phyloP scores from a whole-genome alignment of 208 protist genomes.

The Leptomonas pyrrhocoris region DNA sequence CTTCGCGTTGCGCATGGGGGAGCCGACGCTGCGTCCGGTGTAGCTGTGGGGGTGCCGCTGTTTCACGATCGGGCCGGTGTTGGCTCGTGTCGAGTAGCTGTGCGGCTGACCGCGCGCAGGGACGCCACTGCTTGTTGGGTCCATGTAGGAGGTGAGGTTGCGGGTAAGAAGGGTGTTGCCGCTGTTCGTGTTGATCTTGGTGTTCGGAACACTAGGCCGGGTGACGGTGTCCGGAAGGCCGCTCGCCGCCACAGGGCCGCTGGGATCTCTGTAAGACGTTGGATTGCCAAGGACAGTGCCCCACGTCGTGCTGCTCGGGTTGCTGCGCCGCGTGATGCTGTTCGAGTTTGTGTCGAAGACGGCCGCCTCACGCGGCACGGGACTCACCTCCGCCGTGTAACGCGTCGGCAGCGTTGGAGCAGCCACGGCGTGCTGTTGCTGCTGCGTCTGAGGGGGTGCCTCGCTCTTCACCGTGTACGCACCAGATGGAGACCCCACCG shows the following conservation, averaged over 20 bases:
- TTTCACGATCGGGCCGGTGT: not conserved
- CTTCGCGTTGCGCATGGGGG: not conserved
- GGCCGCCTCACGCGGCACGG: slow-evolving; percentile 10
- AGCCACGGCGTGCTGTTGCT: not conserved
- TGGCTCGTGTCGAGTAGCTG: slow-evolving; percentile 1
- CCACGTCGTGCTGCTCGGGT: not conserved
- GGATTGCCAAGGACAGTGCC: not conserved
- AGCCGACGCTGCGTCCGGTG: not conserved
- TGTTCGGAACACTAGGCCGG: not conserved
- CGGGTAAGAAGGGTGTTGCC: not conserved
- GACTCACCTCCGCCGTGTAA: not conserved
- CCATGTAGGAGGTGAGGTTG: not conserved
- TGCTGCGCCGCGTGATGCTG: slow-evolving; percentile 9
- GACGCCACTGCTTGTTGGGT: not conserved
- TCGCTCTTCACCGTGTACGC: not conserved
- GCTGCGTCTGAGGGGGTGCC: not conserved
- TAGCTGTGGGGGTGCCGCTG: slow-evolving; percentile 17
- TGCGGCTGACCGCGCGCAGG: not conserved
- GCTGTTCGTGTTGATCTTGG: not conserved
- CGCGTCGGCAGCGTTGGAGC: slow-evolving; percentile 5
- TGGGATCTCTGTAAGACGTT: not conserved
- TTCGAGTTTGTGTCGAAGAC: slow-evolving; percentile 18
- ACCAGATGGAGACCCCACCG: not conserved
- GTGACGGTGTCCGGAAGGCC: not conserved
- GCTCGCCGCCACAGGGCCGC: not conserved